These are phyloP conservation scores for Xanthoceras sorbifolium DNA, from an alignment of 345 rosid species.

Conservation along the genomic window DNA sequence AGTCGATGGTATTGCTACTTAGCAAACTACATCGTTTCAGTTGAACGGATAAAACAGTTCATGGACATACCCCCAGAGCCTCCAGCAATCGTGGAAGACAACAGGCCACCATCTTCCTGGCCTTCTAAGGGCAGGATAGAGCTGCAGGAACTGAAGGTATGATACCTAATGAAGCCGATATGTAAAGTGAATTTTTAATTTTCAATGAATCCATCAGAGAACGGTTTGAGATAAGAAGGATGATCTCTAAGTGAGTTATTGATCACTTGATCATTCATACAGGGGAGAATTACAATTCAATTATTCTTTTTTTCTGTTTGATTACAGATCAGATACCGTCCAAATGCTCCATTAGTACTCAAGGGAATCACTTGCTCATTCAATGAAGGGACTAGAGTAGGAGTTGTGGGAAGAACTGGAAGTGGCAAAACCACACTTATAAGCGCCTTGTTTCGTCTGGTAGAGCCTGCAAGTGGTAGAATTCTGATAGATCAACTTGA, in stretches of 20 bases:
- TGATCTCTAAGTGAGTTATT: not conserved
- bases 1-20: slow-evolving; percentile 63
- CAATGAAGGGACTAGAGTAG: slow-evolving; percentile 68
- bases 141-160: slow-evolving; percentile 65
- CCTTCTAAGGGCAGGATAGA: slow-evolving; percentile 70
- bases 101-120: slow-evolving; percentile 65
- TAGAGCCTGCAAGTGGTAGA: slow-evolving; percentile 74
- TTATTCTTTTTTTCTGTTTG: not conserved
- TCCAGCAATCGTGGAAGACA: slow-evolving; percentile 57
- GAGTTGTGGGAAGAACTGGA: slow-evolving; percentile 92
- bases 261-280: not conserved
- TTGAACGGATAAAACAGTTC: slow-evolving; percentile 75
- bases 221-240: not conserved
- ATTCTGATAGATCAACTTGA: slow-evolving; percentile 75
- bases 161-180: not conserved
- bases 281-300: not conserved
- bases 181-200: too few species aligned
- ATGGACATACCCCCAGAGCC: slow-evolving; percentile 67
- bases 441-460: slow-evolving; percentile 84
- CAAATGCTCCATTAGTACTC: slow-evolving; percentile 63
- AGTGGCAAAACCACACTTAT: slow-evolving; percentile 90
- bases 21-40: slow-evolving; percentile 68
- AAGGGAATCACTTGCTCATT: slow-evolving; percentile 82
- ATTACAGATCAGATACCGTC: slow-evolving; percentile 64
- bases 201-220: not conserved